Conservation (phyloP, 1,139 yeast genomes). For the Yamadazyma atlantica region DNA sequence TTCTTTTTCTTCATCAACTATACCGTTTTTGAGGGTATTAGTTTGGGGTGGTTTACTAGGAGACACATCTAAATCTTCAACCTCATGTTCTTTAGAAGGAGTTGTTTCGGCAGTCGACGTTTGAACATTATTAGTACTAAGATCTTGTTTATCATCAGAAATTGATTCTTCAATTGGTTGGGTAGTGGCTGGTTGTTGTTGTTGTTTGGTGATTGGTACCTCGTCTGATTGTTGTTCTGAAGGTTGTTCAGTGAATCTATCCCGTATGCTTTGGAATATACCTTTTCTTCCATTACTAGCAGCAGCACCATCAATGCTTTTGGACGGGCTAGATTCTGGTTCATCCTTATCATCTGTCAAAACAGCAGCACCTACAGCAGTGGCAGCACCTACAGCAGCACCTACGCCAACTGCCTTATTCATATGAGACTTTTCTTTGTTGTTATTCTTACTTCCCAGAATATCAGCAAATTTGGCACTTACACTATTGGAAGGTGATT, state of each 20-base stretch:
- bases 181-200: too few relatives aligned
- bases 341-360: slow-evolving; percentile 6
- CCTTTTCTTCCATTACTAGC: slow-evolving; percentile 25
- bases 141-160: slow-evolving; percentile 9
- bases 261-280: slow-evolving; percentile 36
- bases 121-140: slow-evolving; percentile 22
- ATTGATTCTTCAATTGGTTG: background rate
- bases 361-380: slow-evolving; percentile 9
- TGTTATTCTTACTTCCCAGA: background rate
- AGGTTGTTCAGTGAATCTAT: slow-evolving; percentile 20
- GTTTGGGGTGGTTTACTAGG: slow-evolving; percentile 14
- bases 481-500: slow-evolving; percentile 9
- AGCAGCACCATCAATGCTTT: background rate
- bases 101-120: slow-evolving; percentile 33
- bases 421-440: background rate
- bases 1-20: slow-evolving; percentile 13
- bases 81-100: slow-evolving; percentile 24
- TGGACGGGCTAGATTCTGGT: background rate
- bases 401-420: slow-evolving; percentile 6
- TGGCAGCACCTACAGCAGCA: slow-evolving; percentile 14
- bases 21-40: slow-evolving; percentile 20
- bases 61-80: slow-evolving; percentile 14
- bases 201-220: background rate
- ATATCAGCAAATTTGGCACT: slow-evolving; percentile 3
- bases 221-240: background rate